Base-by-base conservation (phyloP, 441 rosid genomes). In the Gossypium laxum region DNA sequence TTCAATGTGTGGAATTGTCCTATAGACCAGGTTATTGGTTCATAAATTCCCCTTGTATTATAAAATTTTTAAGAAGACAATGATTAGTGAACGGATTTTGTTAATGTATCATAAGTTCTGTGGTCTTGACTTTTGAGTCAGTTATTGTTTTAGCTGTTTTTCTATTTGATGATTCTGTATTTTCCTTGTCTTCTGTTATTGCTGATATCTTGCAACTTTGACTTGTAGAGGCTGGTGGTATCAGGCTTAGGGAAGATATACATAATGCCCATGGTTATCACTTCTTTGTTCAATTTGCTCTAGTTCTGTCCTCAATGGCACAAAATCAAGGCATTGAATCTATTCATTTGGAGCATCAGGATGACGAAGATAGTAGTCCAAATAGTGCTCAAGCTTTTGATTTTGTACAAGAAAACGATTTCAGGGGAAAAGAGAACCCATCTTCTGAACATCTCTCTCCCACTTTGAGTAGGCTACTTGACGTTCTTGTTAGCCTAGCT, bases 221-320 rank as follows among this genome's bases (percentile, higher is more conserved):
- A 81, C 71, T 78, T 86, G 87, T 82, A 93, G 98, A 91, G 85
- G 93, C 98, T 75, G 92, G 92, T 72, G 95, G 97, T 76, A 79
- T 89, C 76, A 85, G 85, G 89, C 98, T 96, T 43, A 88, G 98
- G 85, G 99, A 96, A 81, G 99, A 93, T 81, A 90, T 96, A 81
- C 99, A 88, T 77, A 96, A 96, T 77, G 99, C 99, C 77, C 98
- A 93, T 61, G 98, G 99, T 72, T 93, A 96, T 85, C 99, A 92
- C 78, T 96, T 96, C 83, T 97, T 96, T 84, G 98, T 92, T 76
- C 99, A 87, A 78, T 93, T 96, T 88, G 98, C 96, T 41, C 79
- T 96, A 78, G 85, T 85, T 76, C 82, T 96, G 30, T 89, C 98
- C 69, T 78, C 92, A 76, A 71, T 87, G 84, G 88, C 90, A 69